Conservation (phyloP, 2,329 filamentous ascomycete genomes). For the Berkeleyomyces rouxiae region DNA sequence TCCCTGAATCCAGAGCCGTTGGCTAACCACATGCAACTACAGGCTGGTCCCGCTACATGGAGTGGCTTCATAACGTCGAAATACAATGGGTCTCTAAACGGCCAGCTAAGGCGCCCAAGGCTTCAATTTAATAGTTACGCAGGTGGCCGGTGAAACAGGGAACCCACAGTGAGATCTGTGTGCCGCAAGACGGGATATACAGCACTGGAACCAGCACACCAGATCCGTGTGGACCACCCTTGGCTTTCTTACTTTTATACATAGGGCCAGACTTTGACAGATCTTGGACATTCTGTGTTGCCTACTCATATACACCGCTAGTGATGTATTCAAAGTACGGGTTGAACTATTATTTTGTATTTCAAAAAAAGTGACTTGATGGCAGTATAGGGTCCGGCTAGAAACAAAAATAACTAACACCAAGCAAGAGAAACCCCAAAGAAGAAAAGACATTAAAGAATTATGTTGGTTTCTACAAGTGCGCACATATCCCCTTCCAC, state of each 20-base stretch:
- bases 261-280: too few species aligned
- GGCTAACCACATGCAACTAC: slow-evolving; percentile 3
- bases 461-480: not conserved
- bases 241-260: too few species aligned
- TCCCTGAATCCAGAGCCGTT: not conserved
- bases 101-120: slow-evolving; percentile 46
- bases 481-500: too few species aligned
- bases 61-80: slow-evolving; percentile 76
- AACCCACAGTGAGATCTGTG: not conserved
- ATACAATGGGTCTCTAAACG: slow-evolving; percentile 47
- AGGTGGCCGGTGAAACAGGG: not conserved
- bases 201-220: not conserved
- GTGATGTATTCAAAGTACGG: not conserved
- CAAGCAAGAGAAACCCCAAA: not conserved
- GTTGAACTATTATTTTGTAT: not conserved
- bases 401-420: slow-evolving; percentile 1
- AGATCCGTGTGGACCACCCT: not conserved
- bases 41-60: slow-evolving; percentile 89
- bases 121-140: slow-evolving; percentile 14
- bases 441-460: not conserved
- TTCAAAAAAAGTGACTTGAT: not conserved
- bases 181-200: not conserved
- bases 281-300: too few species aligned
- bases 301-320: not conserved
- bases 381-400: not conserved